These are phyloP conservation scores for Backusella tuberculispora DNA, from an alignment of 192 early-diverging fungal species.

Conservation along the genomic window DNA sequence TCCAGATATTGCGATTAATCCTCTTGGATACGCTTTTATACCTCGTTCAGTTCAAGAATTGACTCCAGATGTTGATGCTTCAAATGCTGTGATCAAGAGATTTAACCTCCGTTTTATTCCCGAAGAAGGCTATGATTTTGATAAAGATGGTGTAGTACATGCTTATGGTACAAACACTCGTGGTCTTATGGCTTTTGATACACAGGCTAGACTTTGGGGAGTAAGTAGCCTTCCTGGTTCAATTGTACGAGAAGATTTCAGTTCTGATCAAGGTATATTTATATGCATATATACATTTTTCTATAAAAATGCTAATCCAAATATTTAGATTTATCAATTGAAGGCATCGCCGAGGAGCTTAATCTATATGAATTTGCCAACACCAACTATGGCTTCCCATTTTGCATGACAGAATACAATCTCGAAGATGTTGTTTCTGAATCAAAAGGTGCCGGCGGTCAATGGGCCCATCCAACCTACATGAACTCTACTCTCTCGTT, in stretches of 20 bases:
- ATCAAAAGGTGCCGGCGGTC: neutral
- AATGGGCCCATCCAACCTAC: constrained; percentile 20
- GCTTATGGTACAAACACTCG: constrained; percentile 28
- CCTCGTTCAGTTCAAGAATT: constrained; percentile 15
- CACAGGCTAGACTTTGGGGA: constrained; percentile 39
- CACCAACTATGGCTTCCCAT: constrained; percentile 26
- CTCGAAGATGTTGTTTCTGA: neutral
- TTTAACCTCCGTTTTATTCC: constrained; percentile 36
- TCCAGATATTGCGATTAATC: constrained; percentile 36
- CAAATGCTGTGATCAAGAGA: constrained; percentile 29
- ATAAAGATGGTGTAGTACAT: constrained; percentile 28
- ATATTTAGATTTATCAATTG: constrained; percentile 10
- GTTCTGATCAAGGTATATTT: neutral
- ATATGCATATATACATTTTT: neutral
- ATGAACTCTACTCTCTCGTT: constrained; percentile 9
- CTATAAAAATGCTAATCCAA: neutral
- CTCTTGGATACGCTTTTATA: constrained; percentile 32
- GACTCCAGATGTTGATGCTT: neutral
- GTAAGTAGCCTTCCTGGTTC: constrained; percentile 11
- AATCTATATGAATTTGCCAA: constrained; percentile 27
- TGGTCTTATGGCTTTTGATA: constrained; percentile 34
- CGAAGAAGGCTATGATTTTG: constrained; percentile 35
- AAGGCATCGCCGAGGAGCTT: constrained; percentile 18
- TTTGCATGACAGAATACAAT: constrained; percentile 28
- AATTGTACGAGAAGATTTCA: constrained; percentile 11